Evolutionary conservation across 345 rosid species (phyloP), one percentile per base, ranked within the genome.

Genomic region (Gossypium raimondii): DNA sequence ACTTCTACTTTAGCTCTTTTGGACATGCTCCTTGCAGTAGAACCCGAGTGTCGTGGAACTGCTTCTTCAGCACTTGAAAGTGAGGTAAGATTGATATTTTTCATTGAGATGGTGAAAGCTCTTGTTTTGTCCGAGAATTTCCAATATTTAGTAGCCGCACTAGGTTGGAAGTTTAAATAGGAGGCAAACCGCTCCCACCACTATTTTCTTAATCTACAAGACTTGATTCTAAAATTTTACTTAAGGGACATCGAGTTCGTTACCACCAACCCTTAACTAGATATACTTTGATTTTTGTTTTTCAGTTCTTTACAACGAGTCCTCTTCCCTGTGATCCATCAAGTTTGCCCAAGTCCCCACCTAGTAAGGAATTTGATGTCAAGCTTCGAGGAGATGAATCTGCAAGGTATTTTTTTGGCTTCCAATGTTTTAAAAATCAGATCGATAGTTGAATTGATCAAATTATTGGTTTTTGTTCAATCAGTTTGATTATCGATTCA

Each of bases 301-400:
- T 63, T 41, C 73, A 89, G 93, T 89, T 87, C 77, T 87, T 87
- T 78, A 83, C 83, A 1, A 85, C 83, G 57, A 67, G 65, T 18
- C 91, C 93, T 79, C 86, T 87, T 55, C 87, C 93, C 5, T 81
- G 93, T 44, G 87, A 84, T 6, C 93, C 91, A 57, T 82, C 91
- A 70, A 85, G 81, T 78, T 84, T 89, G 84, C 91, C 93, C 9
- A 87, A 82, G 80, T 83, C 87, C 76, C 91, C 78, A 76, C 87
- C 88, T 17, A 86, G 87, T 75, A 89, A 89, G 77, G 93, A 89
- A 74, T 78, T 83, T 52, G 91, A 89, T 83, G 82, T 72, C 62
- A 89, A 85, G 76, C 73, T 79, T 67, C 82, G 77, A 63, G 80
- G 82, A 6, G 88, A 83, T 45, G 88, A 89, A 81, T 76, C 83